A percentile compares a stretch with the other conserved stretches of the same genome.
phyloP scores from a whole-genome alignment of 305 asterid genomes.

The Solanum hybrid region DNA sequence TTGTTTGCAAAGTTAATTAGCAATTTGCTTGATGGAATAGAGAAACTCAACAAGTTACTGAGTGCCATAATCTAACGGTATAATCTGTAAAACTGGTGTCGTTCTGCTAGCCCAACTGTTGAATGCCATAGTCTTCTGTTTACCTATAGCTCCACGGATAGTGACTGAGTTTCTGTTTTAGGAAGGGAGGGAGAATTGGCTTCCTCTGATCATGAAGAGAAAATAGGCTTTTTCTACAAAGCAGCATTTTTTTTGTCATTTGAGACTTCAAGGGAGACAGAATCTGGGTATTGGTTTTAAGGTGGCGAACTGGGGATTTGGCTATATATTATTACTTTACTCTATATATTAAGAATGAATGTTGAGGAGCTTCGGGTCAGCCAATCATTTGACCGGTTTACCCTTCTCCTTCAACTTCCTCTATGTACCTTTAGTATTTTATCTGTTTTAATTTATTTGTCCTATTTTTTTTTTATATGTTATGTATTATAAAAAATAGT shows the following conservation, averaged over 20 bases:
- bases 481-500: not conserved
- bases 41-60: not conserved
- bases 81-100: not conserved
- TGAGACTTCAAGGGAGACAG: not conserved
- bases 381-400: not conserved
- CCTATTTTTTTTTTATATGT: not conserved
- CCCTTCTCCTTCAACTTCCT: not conserved
- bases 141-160: not conserved
- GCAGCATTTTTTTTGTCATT: not conserved
- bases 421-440: not conserved
- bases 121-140: not conserved
- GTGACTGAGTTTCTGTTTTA: not conserved
- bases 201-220: not conserved
- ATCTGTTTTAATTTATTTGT: not conserved
- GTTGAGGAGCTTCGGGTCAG: not conserved
- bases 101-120: not conserved
- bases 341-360: not conserved
- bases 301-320: not conserved
- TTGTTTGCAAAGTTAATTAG: not conserved
- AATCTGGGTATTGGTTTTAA: not conserved
- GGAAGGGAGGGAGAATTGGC: not conserved
- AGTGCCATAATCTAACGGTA: not conserved
- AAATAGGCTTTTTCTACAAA: not conserved
- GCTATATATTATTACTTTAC: not conserved
- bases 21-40: not conserved